A percentile compares a stretch with the other conserved stretches of the same genome.
phyloP scores from a whole-genome alignment of 2,329 filamentous ascomycete genomes.

The Phaeoacremonium minimum region DNA sequence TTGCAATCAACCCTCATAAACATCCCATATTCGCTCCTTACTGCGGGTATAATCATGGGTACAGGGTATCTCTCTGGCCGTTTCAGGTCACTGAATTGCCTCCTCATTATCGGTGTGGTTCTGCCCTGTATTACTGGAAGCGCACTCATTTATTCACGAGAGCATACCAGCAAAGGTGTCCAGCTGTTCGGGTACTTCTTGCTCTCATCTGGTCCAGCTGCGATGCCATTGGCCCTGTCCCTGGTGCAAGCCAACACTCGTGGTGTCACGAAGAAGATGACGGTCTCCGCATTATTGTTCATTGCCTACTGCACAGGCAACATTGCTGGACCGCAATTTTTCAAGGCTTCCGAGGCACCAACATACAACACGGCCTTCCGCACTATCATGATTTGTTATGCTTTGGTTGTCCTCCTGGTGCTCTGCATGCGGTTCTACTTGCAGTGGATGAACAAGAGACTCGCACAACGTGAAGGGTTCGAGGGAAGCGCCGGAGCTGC shows the following conservation, averaged over 20 bases:
- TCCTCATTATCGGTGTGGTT: conserved; percentile 45
- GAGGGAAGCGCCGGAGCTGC: conserved; percentile 36
- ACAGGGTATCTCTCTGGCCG: conserved; percentile 47
- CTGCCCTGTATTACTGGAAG: conserved; percentile 47
- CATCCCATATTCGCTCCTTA: conserved; percentile 53
- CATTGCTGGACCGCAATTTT: conserved; percentile 52
- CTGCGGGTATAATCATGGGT: conserved; percentile 40
- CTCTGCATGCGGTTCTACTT: conserved; percentile 42
- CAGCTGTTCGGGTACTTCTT: conserved; percentile 56
- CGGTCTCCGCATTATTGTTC: conserved; percentile 51
- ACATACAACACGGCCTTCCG: conserved; percentile 49
- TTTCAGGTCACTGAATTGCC: conserved; percentile 45
- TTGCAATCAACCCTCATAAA: conserved; percentile 53
- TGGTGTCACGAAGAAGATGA: conserved; percentile 58
- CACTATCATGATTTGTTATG: conserved; percentile 53
- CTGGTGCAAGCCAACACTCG: conserved; percentile 52
- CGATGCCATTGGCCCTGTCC: conserved; percentile 50
- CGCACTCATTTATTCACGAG: conserved; percentile 46
- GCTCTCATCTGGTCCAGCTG: conserved; percentile 46
- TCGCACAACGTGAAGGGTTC: conserved; percentile 37
- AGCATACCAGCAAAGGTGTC: conserved; percentile 30
- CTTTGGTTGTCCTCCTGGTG: conserved; percentile 39
- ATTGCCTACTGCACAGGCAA: conserved; percentile 53
- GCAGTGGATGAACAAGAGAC: conserved; percentile 34
- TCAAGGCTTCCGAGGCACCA: conserved; percentile 42